phyloP scores from a whole-genome alignment of 768 basidiomycete genomes.

The Termitomyces eurrhizus region DNA sequence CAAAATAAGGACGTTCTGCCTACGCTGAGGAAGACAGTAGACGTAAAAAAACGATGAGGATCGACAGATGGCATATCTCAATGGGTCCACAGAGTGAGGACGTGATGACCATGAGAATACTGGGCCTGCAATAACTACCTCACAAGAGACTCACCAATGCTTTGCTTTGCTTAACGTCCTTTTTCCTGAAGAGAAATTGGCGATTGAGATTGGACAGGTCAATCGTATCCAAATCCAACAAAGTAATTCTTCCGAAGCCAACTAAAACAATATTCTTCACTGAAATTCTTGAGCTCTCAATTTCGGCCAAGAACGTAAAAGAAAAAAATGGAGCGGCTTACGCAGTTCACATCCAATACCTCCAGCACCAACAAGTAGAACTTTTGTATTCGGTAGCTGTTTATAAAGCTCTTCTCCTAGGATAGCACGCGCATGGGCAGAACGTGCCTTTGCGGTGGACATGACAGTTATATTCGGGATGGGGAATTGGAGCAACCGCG shows the following conservation, averaged over 20 bases:
- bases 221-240: slow-evolving; percentile 96
- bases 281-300: slow-evolving; percentile 26
- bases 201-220: slow-evolving; percentile 97
- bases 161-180: slow-evolving; percentile 96
- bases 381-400: slow-evolving; percentile 57
- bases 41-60: background rate
- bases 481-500: background rate
- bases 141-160: slow-evolving; percentile 59
- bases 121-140: background rate
- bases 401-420: slow-evolving; percentile 70
- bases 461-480: slow-evolving; percentile 20
- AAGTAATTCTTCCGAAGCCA: slow-evolving; percentile 88
- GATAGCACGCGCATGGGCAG: slow-evolving; percentile 68
- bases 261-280: slow-evolving; percentile 95
- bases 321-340: slow-evolving; percentile 32
- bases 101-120: background rate
- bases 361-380: slow-evolving; percentile 91
- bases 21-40: background rate
- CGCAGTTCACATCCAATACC: slow-evolving; percentile 97
- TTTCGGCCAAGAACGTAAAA: background rate
- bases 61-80: background rate
- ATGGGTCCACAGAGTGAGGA: background rate
- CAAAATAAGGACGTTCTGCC: background rate
- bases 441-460: slow-evolving; percentile 48
- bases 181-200: slow-evolving; percentile 95